Evolutionary conservation across 164 flowering plant species (phyloP), one percentile per base, ranked within the genome.

Genomic region (Annona squamosa): DNA sequence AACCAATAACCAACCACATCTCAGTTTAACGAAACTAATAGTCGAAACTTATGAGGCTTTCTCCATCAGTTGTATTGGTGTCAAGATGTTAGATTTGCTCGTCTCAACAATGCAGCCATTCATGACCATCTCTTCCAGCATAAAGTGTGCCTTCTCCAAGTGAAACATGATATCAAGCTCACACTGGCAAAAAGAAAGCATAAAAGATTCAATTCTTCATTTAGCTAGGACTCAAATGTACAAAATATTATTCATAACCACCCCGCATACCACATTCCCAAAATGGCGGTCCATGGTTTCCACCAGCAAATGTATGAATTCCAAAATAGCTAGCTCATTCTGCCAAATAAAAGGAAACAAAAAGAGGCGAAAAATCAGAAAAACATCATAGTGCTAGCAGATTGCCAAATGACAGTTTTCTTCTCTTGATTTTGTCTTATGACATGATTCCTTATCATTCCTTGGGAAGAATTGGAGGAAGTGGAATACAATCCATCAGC

Each of bases 121-220:
- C 99, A 92, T 96, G 48, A 96, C 97, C 99, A 93, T 96, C 81
- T 96, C 99, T 81, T 93, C 99, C 77, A 96, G 85, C 99, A 93
- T 96, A 83, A 96, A 96, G 80, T 93, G 98, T 42, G 97, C 97
- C 82, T 96, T 96, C 86, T 96, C 99, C 63, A 96, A 76, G 81
- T 96, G 99, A 80, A 96, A 92, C 99, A 96, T 96, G 67, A 96
- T 96, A 79, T 96, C 99, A 42, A 93, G 88, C 77, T 96, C 99
- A 74, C 99, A 96, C 99, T 96, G 88, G 81, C 82, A 56, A 44
- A 47, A 3, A 48, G 48, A 45, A 13, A 52, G n/a, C 6, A 59
- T 17, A 4, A 5, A 67, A 47, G 45, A 3, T 9, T 10, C 46
- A 59, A 19, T 52, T 52, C 59, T 52, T 52, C 13, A 52, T 52